Evolutionary conservation across 225 moss, liverwort and hornwort species (phyloP).

Genomic region (Pleurozium schreberi): DNA sequence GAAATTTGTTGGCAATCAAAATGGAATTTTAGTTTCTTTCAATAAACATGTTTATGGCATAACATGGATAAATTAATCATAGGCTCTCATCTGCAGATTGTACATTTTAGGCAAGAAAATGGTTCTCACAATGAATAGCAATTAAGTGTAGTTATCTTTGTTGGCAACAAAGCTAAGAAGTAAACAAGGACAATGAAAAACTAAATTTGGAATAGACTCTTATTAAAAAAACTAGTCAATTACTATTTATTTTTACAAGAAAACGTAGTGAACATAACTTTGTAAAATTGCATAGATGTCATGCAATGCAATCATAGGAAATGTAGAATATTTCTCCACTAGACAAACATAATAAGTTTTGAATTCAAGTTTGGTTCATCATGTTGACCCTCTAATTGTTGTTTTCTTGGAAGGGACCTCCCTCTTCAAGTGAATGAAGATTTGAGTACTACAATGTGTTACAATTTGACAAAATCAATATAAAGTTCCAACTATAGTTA

Average conservation of each 20-base stretch:
- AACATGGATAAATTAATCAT: background rate
- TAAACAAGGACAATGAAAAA: background rate
- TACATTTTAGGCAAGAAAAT: background rate
- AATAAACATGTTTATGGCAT: too few species aligned
- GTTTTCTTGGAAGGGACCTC: background rate
- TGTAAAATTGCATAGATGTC: background rate
- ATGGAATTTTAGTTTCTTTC: too few species aligned
- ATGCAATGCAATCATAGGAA: background rate
- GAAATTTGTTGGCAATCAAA: too few species aligned
- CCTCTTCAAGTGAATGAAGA: background rate
- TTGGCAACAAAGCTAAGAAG: fast-evolving
- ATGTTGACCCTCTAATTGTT: background rate
- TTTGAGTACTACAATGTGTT: background rate
- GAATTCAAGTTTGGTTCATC: background rate
- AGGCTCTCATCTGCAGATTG: background rate
- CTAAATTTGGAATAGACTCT: background rate
- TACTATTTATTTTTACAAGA: background rate
- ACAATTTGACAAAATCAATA: too few species aligned
- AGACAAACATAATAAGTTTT: background rate
- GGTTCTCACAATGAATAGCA: background rate
- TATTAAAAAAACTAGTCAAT: background rate
- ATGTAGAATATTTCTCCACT: background rate
- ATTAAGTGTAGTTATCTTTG: background rate
- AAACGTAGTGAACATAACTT: background rate
- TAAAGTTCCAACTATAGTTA: background rate